Conservation (phyloP, 1,139 yeast genomes). For the Yamadazyma dushanensis region DNA sequence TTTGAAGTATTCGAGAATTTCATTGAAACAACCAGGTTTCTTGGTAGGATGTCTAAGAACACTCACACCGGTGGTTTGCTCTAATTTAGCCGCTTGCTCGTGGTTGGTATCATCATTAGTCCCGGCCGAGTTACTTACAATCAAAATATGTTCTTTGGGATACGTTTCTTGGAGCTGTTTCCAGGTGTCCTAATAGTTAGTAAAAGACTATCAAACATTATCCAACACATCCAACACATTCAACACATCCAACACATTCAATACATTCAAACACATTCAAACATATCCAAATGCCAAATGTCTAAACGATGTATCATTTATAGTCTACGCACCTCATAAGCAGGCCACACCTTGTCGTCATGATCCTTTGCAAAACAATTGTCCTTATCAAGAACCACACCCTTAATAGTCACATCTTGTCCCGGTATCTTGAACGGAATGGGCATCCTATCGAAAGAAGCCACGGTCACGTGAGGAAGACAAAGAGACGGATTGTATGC, state of each 20-base stretch:
- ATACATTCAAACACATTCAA: too few relatives aligned
- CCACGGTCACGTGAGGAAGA: constrained; percentile 62
- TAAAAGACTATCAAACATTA: too few relatives aligned
- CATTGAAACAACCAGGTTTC: constrained; percentile 86
- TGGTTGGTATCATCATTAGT: constrained; percentile 69
- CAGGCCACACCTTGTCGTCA: constrained; percentile 79
- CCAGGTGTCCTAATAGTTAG: constrained; percentile 50
- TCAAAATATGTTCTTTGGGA: constrained; percentile 66
- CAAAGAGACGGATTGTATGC: constrained; percentile 66
- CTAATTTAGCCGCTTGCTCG: constrained; percentile 65
- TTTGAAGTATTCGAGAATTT: constrained; percentile 61
- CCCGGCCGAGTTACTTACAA: constrained; percentile 94
- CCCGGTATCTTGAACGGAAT: constrained; percentile 43
- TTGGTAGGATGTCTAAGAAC: constrained; percentile 79
- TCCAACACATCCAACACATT: too few relatives aligned
- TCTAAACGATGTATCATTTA: too few relatives aligned
- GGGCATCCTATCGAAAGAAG: constrained; percentile 62
- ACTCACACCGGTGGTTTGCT: constrained; percentile 66
- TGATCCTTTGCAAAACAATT: constrained; percentile 91
- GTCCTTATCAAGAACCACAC: constrained; percentile 89
- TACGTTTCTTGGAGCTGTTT: constrained; percentile 49
- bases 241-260: too few relatives aligned
- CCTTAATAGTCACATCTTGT: constrained; percentile 50
- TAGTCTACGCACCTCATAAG: constrained; percentile 20
- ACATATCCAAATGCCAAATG: constrained; percentile 11